Conservation (phyloP, 2,329 filamentous ascomycete genomes). For the Nigrospora oryzae region DNA sequence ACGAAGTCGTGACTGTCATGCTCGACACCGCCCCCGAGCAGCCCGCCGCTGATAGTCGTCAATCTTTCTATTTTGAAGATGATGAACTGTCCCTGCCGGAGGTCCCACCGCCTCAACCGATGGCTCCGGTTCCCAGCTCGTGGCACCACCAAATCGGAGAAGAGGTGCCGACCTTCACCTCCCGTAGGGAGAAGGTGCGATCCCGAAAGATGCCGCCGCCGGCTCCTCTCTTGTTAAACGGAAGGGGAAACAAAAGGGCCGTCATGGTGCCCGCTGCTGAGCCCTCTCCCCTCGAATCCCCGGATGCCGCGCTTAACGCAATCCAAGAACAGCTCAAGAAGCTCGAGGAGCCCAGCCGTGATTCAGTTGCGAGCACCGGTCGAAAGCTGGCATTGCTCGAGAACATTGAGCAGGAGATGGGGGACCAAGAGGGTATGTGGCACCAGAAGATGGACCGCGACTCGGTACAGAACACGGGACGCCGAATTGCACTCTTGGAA, state of each 20-base stretch:
- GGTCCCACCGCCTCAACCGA: constrained; percentile 3
- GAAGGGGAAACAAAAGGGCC: constrained; percentile 28
- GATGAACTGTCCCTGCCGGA: constrained; percentile 11
- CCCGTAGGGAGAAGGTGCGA: constrained; percentile 33
- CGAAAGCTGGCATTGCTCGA: constrained; percentile 42
- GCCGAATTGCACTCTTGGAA: constrained; percentile 41
- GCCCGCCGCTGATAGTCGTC: constrained; percentile 8
- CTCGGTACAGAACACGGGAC: constrained; percentile 33
- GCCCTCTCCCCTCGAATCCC: constrained; percentile 44
- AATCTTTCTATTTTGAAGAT: constrained; percentile 18
- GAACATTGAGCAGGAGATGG: constrained; percentile 55
- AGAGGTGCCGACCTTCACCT: constrained; percentile 49
- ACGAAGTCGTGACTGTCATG: constrained; percentile 33
- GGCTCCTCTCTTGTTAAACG: constrained; percentile 42
- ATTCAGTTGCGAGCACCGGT: constrained; percentile 26
- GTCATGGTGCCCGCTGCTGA: constrained; percentile 37
- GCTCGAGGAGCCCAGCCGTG: constrained; percentile 31
- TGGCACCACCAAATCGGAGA: constrained; percentile 55
- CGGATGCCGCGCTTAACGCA: constrained; percentile 35
- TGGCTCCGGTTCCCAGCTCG: constrained; percentile 6
- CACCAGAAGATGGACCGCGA: constrained; percentile 41
- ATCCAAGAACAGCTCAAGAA: constrained; percentile 45
- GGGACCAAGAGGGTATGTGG: constrained; percentile 51
- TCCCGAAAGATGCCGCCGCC: constrained; percentile 48
- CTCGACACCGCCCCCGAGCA: constrained; percentile 26